Conservation (phyloP, 2,329 filamentous ascomycete species). For the Aspergillus sp. region DNA sequence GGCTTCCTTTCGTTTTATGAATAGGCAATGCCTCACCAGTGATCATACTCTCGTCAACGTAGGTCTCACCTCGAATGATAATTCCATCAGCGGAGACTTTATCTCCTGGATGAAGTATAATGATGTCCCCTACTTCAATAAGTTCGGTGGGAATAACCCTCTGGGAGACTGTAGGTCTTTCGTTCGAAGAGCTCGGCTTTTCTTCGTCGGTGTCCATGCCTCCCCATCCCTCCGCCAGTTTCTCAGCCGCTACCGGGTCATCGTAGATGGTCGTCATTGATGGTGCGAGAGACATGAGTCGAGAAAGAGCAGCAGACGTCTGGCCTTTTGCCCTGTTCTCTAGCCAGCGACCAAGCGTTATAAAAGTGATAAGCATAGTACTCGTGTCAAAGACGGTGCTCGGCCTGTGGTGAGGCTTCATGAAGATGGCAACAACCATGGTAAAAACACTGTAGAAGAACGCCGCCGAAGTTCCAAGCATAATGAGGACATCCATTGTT, state of each 20-base stretch:
- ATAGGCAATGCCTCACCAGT: slow-evolving; percentile 97
- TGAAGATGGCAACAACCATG: slow-evolving; percentile 77
- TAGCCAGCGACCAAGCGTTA: slow-evolving; percentile 83
- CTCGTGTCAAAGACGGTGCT: slow-evolving; percentile 95
- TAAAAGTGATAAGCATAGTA: slow-evolving; percentile 97
- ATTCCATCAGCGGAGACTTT: slow-evolving; percentile 93
- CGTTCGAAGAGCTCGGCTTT: slow-evolving; percentile 12
- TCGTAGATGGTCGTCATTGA: slow-evolving; percentile 97
- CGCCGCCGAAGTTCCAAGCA: slow-evolving; percentile 88
- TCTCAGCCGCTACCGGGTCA: slow-evolving; percentile 90
- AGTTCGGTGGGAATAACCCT: slow-evolving; percentile 89
- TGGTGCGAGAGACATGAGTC: slow-evolving; percentile 91
- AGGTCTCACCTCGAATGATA: slow-evolving; percentile 85
- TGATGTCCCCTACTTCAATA: slow-evolving; percentile 89
- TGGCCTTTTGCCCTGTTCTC: slow-evolving; percentile 96
- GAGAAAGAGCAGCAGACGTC: slow-evolving; percentile 88
- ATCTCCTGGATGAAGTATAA: slow-evolving; percentile 89
- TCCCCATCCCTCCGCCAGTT: slow-evolving; percentile 77
- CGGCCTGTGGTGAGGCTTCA: slow-evolving; percentile 75
- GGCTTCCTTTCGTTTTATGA: slow-evolving; percentile 76
- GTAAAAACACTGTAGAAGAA: slow-evolving; percentile 92
- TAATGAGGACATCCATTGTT: slow-evolving; percentile 96
- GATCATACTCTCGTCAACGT: slow-evolving; percentile 97
- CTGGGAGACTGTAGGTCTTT: slow-evolving; percentile 63
- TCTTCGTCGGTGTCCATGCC: slow-evolving; percentile 14